Evolutionary conservation across 495 filamentous ascomycete species (phyloP).

Genomic region (Saxophila tyrrhenica): DNA sequence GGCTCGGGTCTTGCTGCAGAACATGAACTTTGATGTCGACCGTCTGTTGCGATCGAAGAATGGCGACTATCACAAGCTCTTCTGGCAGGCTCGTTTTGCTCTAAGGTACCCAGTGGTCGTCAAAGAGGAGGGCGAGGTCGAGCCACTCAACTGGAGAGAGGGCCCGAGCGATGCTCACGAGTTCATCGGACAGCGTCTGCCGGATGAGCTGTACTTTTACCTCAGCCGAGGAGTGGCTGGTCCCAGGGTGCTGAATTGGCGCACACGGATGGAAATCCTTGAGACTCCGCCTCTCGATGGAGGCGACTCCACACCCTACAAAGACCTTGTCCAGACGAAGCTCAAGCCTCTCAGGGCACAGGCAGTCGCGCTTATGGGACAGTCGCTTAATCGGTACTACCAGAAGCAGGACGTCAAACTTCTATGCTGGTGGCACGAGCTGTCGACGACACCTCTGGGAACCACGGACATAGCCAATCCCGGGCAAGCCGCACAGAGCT

Average conservation of each 20-base stretch:
- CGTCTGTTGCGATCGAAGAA: slow-evolving; percentile 59
- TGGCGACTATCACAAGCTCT: slow-evolving; percentile 73
- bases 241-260: slow-evolving; percentile 66
- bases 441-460: slow-evolving; percentile 50
- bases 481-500: slow-evolving; percentile 51
- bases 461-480: slow-evolving; percentile 45
- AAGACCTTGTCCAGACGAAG: slow-evolving; percentile 57
- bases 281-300: slow-evolving; percentile 71
- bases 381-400: slow-evolving; percentile 69
- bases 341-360: slow-evolving; percentile 62
- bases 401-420: slow-evolving; percentile 62
- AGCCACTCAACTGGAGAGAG: slow-evolving; percentile 54
- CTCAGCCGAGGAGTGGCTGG: slow-evolving; percentile 72
- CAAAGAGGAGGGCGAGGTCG: slow-evolving; percentile 60
- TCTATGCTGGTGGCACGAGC: slow-evolving; percentile 75
- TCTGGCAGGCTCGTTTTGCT: slow-evolving; percentile 67
- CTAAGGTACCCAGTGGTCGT: slow-evolving; percentile 82
- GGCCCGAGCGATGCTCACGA: slow-evolving; percentile 74
- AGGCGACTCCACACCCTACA: slow-evolving; percentile 69
- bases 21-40: slow-evolving; percentile 49
- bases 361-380: slow-evolving; percentile 62
- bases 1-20: slow-evolving; percentile 55
- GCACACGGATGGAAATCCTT: slow-evolving; percentile 63
- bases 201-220: slow-evolving; percentile 87
- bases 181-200: slow-evolving; percentile 78